Base-by-base conservation (phyloP, 352 stramenopile genomes). In the Pythium apleroticum region DNA sequence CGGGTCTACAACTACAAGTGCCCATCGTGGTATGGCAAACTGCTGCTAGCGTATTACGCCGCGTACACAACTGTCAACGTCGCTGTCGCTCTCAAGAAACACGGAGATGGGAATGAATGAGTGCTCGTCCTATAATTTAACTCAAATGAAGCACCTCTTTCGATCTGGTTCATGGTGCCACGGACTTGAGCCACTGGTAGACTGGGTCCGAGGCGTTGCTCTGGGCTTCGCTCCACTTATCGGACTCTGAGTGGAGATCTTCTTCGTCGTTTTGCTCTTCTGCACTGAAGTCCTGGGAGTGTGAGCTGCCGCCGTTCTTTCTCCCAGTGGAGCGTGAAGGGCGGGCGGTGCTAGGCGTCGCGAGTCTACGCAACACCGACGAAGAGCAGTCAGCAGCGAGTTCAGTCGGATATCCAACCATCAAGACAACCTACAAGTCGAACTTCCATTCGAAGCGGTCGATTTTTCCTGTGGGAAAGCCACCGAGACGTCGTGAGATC, bases 51-150 rank as follows among this genome's bases (percentile, higher is more conserved):
- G 24, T 81, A 83, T 64, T 95, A 95, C 66, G 63, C 67, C 24
- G 48, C 87, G 45, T 95, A 93, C 67, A 90, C 86, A 11, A 60
- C 79, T 17, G 48, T 90, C n/a, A 93, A 95, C 65, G 46, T 93
- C 24, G 70, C 65, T 10, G 73, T 93, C 22, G 81, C 84, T 19
- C 35, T 67, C 15, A 27, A 52, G 33, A 66, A 71, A 41, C 43
- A 66, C 14, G 64, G 46, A 37, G 57, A 54, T 50, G 17, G 59
- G 35, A 60, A 58, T 55, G 49, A 60, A 30, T 30, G 50, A 22
- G 24, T 9, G 14, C 9, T 39, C 22, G 19, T 17, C 7, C 19
- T 41, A 53, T 48, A 60, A 25, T 33, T 52, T 31, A 19, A 39
- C 17, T 60, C 27, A 49, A 35, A 11, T 58, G 19, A 4, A 10